phyloP scores from a whole-genome alignment of 768 basidiomycete species.

The Rhodotorula sphaerocarpa region DNA sequence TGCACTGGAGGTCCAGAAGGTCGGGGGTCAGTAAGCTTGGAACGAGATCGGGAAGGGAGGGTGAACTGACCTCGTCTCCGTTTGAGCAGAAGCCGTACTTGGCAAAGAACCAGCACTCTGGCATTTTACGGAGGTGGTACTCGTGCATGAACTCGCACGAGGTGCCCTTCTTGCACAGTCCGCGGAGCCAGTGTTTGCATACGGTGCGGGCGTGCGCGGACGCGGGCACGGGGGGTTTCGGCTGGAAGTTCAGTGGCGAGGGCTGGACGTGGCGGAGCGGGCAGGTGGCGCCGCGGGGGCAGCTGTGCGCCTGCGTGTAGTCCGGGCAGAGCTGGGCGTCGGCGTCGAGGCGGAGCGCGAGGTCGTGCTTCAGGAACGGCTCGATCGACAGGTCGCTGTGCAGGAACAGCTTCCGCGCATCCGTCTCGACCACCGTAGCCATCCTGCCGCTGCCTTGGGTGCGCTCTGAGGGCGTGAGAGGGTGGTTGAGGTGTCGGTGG shows the following conservation, averaged over 20 bases:
- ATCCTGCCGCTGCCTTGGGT: not conserved
- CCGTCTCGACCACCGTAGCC: slow-evolving; percentile 7
- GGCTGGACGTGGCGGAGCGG: slow-evolving; percentile 75
- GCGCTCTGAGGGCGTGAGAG: not conserved
- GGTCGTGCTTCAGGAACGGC: slow-evolving; percentile 34
- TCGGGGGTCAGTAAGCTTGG: too few relatives aligned
- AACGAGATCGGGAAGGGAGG: not conserved
- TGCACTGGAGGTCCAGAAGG: slow-evolving; percentile 55
- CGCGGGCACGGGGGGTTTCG: slow-evolving; percentile 68
- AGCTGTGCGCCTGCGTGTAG: slow-evolving; percentile 74
- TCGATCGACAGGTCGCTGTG: slow-evolving; percentile 26
- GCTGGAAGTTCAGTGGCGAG: slow-evolving; percentile 79
- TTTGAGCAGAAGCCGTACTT: slow-evolving; percentile 96
- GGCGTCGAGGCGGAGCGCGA: slow-evolving; percentile 29
- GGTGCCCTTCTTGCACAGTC: slow-evolving; percentile 95
- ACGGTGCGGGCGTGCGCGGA: slow-evolving; percentile 66
- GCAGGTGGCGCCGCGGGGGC: slow-evolving; percentile 82
- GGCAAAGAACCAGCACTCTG: slow-evolving; percentile 97
- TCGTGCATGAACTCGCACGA: slow-evolving; percentile 98
- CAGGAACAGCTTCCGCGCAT: not conserved
- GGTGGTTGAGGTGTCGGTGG: not conserved
- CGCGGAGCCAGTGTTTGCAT: slow-evolving; percentile 97
- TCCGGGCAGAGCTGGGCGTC: slow-evolving; percentile 92
- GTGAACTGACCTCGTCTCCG: slow-evolving; percentile 53
- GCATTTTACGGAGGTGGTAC: slow-evolving; percentile 95